Percentiles rank a stretch among this genome's conserved stretches.
Evolutionary conservation across 345 rosid species (phyloP).

Genomic region (Boechera stricta): DNA sequence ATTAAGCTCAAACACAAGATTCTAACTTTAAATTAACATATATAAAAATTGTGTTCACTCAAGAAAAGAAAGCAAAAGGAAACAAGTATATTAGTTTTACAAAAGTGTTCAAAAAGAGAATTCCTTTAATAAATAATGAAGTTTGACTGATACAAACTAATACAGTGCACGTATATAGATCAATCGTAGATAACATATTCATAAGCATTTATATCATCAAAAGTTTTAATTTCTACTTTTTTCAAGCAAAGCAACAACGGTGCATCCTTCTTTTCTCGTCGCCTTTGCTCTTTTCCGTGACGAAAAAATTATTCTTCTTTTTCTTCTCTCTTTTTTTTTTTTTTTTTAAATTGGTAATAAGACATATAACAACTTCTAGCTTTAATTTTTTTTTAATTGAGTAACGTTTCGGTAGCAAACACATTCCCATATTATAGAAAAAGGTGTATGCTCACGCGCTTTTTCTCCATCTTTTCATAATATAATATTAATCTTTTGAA

Average conservation of each 20-base stretch:
- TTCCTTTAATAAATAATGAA: slow-evolving; percentile 33
- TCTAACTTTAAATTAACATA: slow-evolving; percentile 13
- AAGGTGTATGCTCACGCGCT: slow-evolving; percentile 22
- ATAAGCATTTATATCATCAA: slow-evolving; percentile 25
- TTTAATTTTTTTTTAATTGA: neutral
- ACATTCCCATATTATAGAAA: slow-evolving; percentile 32
- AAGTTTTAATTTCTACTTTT: slow-evolving; percentile 1
- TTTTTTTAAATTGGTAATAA: neutral
- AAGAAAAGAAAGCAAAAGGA: slow-evolving; percentile 1
- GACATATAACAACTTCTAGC: slow-evolving; percentile 46
- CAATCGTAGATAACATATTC: slow-evolving; percentile 36
- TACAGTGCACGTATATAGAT: slow-evolving; percentile 35
- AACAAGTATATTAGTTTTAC: slow-evolving; percentile 6
- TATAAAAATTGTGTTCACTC: neutral
- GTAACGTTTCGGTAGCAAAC: slow-evolving; percentile 36
- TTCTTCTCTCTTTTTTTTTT: neutral
- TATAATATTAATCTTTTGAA: slow-evolving; percentile 14
- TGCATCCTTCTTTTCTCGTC: slow-evolving; percentile 36
- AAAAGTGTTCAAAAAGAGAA: slow-evolving; percentile 36
- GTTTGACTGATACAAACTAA: slow-evolving; percentile 41
- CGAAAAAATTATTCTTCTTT: neutral
- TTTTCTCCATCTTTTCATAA: slow-evolving; percentile 30
- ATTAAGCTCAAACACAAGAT: slow-evolving; percentile 23
- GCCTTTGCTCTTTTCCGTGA: slow-evolving; percentile 26
- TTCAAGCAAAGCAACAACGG: slow-evolving; percentile 27